phyloP scores from a whole-genome alignment of 805 yeast genomes.

The Metschnikowia arizonensis region DNA sequence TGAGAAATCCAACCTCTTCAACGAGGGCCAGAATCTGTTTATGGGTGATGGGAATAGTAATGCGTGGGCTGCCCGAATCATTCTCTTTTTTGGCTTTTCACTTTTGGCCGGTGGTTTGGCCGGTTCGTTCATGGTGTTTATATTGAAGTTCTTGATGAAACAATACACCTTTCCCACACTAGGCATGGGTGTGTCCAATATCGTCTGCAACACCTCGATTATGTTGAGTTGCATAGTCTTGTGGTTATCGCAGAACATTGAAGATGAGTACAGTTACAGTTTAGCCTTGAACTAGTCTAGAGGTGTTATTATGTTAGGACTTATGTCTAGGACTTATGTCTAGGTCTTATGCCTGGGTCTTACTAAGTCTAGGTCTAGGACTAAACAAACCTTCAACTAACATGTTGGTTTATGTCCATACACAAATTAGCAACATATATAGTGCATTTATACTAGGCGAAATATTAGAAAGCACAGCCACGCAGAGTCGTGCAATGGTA shows the following conservation, averaged over 20 bases:
- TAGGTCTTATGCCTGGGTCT: too few relatives aligned
- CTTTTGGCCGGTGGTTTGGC: constrained; percentile 91
- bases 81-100: constrained; percentile 88
- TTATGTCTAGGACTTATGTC: too few relatives aligned
- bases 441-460: constrained; percentile 2
- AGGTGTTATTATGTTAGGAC: too few relatives aligned
- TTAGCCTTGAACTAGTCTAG: constrained; percentile 59
- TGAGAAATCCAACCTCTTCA: constrained; percentile 59
- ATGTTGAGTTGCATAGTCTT: constrained; percentile 85
- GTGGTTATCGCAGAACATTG: constrained; percentile 94
- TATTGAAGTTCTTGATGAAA: constrained; percentile 76
- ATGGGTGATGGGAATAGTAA: constrained; percentile 46
- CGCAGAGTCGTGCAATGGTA: not conserved
- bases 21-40: constrained; percentile 35
- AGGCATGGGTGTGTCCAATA: constrained; percentile 91
- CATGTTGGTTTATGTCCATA: too few relatives aligned
- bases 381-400: too few relatives aligned
- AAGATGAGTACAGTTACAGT: constrained; percentile 93
- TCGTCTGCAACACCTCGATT: constrained; percentile 69
- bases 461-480: not conserved
- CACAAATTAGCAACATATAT: not conserved
- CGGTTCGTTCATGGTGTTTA: constrained; percentile 84
- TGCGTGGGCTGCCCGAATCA: constrained; percentile 91
- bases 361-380: too few relatives aligned
- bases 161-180: constrained; percentile 81